phyloP scores from a whole-genome alignment of 345 rosid genomes.

The Pelargonium nanum region DNA sequence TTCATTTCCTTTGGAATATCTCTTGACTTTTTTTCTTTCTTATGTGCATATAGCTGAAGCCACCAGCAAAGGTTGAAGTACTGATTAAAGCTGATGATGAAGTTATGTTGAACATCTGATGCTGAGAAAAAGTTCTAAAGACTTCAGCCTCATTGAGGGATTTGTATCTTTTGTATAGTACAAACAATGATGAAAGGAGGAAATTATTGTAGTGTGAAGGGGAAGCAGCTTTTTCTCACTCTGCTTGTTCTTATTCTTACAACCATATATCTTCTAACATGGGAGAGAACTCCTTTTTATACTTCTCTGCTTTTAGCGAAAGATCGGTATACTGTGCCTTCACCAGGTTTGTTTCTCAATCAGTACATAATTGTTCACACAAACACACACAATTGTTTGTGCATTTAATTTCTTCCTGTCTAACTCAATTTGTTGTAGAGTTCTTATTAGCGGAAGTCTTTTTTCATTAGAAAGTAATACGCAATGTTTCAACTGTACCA shows the following conservation, averaged over 20 bases:
- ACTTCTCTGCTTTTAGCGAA: conserved; percentile 21
- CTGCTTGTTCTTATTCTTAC: conserved; percentile 24
- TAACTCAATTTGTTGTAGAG: too few species aligned
- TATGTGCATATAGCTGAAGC: neutral
- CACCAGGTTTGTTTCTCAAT: conserved; percentile 37
- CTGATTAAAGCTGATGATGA: neutral
- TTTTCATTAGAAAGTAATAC: too few species aligned
- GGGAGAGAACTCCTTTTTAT: conserved; percentile 38
- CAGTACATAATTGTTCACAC: neutral
- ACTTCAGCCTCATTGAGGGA: neutral
- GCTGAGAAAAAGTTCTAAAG: neutral
- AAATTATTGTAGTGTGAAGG: conserved; percentile 20
- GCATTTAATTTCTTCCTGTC: too few species aligned
- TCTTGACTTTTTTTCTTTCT: neutral
- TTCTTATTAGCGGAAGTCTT: too few species aligned
- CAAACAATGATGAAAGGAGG: conserved; percentile 39
- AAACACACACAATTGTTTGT: neutral
- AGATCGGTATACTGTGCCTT: conserved; percentile 24
- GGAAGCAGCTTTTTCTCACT: conserved; percentile 24
- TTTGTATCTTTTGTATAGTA: conserved; percentile 4
- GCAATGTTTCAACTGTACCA: too few species aligned
- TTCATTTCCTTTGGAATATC: too few species aligned
- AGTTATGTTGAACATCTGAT: neutral
- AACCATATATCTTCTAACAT: conserved; percentile 28
- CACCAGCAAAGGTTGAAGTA: neutral